phyloP scores from a whole-genome alignment of 768 basidiomycete genomes.

The Plicaturopsis crispa region DNA sequence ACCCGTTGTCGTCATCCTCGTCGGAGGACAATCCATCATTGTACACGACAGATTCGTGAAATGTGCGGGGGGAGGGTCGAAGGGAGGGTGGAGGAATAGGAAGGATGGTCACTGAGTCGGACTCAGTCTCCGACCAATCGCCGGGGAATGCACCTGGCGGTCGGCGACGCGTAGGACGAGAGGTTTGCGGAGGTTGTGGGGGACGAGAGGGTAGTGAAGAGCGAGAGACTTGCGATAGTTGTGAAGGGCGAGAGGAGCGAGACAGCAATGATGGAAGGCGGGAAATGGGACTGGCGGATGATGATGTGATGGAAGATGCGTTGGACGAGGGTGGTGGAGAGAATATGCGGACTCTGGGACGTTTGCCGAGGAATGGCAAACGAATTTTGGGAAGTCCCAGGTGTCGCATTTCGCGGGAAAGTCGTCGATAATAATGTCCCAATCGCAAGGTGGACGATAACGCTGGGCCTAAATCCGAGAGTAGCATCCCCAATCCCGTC shows the following conservation, averaged over 20 bases:
- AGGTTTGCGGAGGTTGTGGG: no score
- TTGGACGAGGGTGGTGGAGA: constrained; percentile 27
- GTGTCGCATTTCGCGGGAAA: constrained; percentile 15
- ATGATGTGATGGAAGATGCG: constrained; percentile 21
- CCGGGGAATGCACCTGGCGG: no score
- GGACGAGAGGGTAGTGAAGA: no score
- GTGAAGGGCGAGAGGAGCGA: no score
- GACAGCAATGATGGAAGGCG: no score
- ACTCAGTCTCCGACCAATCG: no score
- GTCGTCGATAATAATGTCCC: constrained; percentile 25
- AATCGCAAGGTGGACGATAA: constrained; percentile 37
- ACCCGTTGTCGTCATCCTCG: background rate
- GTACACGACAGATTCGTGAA: no score
- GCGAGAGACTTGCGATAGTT: no score
- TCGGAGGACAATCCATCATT: background rate
- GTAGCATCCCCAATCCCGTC: constrained; percentile 44
- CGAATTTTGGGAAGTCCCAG: constrained; percentile 7
- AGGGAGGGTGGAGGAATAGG: no score
- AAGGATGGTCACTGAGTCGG: no score
- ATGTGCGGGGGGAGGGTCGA: no score
- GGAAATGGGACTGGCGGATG: background rate
- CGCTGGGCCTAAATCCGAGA: constrained; percentile 42
- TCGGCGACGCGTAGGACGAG: no score
- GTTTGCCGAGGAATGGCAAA: constrained; percentile 32
- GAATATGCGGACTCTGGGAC: constrained; percentile 29